phyloP scores from a whole-genome alignment of 192 early-diverging fungal genomes.

The Coemansia sp. region DNA sequence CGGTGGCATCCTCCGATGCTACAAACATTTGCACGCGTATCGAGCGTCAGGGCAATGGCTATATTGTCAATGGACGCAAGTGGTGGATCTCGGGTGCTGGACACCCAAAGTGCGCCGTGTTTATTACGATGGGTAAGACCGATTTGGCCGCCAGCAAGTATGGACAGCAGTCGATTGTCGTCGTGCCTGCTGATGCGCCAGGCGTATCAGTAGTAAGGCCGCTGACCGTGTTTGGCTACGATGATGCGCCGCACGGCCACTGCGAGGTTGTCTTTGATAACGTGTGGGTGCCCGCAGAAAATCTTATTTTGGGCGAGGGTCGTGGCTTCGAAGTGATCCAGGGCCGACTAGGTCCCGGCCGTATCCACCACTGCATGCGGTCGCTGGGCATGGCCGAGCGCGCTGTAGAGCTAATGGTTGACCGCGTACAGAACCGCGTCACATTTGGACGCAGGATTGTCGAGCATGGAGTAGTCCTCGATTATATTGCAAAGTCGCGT shows the following conservation, averaged over 20 bases:
- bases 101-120: conserved; percentile 93
- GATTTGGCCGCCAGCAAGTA: conserved; percentile 65
- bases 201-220: conserved; percentile 87
- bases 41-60: conserved; percentile 63
- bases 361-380: conserved; percentile 99
- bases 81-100: conserved; percentile 99
- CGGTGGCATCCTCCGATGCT: conserved; percentile 94
- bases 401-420: conserved; percentile 84
- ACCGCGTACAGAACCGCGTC: conserved; percentile 78
- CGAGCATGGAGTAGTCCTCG: conserved; percentile 81
- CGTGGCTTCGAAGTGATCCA: conserved; percentile 98
- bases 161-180: conserved; percentile 86
- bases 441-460: conserved; percentile 89
- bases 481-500: conserved; percentile 83
- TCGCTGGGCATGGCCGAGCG: conserved; percentile 93
- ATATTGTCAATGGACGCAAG: conserved; percentile 83
- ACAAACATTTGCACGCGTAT: conserved; percentile 95
- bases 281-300: conserved; percentile 83
- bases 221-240: conserved; percentile 90
- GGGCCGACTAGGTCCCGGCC: conserved; percentile 91
- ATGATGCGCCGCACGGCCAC: conserved; percentile 97
- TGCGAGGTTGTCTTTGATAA: conserved; percentile 91
- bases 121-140: conserved; percentile 90
- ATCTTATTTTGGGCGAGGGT: conserved; percentile 94
- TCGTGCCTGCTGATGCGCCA: conserved; percentile 83